These are phyloP conservation scores for Triticum monococcum DNA, from an alignment of 176 grass and related monocot species.

Conservation along the genomic window DNA sequence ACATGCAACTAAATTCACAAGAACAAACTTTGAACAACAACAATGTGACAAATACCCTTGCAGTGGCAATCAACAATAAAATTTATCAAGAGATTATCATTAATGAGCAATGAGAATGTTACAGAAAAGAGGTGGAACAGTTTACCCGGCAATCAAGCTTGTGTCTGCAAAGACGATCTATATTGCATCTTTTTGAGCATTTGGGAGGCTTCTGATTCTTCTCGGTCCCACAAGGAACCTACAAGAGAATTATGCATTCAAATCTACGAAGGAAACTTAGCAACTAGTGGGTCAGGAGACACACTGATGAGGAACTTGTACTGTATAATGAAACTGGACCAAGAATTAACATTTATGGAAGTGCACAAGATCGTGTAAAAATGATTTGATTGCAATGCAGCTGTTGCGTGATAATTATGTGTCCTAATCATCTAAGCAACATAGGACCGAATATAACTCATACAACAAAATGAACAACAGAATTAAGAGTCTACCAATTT, in stretches of 20 bases:
- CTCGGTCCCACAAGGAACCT: conserved; percentile 97
- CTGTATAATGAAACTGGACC: neutral
- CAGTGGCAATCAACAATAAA: neutral
- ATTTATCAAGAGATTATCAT: conserved; percentile 11
- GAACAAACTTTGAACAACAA: conserved; percentile 5
- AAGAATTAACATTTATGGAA: neutral
- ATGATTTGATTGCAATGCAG: neutral
- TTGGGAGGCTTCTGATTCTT: conserved; percentile 96
- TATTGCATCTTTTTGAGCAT: conserved; percentile 75
- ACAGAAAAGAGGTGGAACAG: neutral
- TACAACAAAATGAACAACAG: conserved; percentile 21
- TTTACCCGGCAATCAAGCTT: conserved; percentile 75
- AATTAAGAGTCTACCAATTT: conserved; percentile 54
- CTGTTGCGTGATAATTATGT: neutral
- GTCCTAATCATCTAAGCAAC: conserved; percentile 4
- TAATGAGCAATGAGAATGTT: neutral
- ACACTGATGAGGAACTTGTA: conserved; percentile 9
- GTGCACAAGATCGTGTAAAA: neutral
- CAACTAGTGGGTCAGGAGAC: neutral
- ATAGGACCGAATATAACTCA: neutral
- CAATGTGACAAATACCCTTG: neutral
- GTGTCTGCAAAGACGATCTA: conserved; percentile 86
- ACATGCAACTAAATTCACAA: conserved; percentile 6
- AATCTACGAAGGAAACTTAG: conserved; percentile 8
- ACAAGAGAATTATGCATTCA: conserved; percentile 28